Conservation (phyloP, 768 basidiomycete genomes). For the Hortiboletus flavorubellus region DNA sequence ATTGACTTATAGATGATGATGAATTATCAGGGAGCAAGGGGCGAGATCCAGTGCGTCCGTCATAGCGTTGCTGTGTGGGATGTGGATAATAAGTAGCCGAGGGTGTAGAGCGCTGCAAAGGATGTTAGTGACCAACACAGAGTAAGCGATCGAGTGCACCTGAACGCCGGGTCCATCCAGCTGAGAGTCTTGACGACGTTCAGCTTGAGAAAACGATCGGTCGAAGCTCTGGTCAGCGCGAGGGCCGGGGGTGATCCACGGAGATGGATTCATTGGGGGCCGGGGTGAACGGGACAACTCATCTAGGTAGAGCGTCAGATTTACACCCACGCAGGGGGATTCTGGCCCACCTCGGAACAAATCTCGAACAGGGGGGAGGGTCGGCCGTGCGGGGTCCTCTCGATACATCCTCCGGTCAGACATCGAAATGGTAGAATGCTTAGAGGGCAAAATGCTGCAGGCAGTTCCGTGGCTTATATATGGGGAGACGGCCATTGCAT, state of each 20-base stretch:
- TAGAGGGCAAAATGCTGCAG: slow-evolving; percentile 7
- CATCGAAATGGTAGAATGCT: slow-evolving; percentile 22
- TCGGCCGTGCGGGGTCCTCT: slow-evolving; percentile 42
- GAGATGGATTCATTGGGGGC: slow-evolving; percentile 38
- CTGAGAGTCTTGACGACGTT: slow-evolving; percentile 23
- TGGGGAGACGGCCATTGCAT: slow-evolving; percentile 21
- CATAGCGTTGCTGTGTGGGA: slow-evolving; percentile 26
- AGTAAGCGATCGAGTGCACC: slow-evolving; percentile 13
- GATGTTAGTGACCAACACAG: slow-evolving; percentile 2
- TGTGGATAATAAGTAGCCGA: slow-evolving; percentile 19
- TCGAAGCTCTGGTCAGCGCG: slow-evolving; percentile 29
- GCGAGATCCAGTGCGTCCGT: slow-evolving; percentile 21
- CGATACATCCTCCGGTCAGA: slow-evolving; percentile 26
- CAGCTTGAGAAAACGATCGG: slow-evolving; percentile 23
- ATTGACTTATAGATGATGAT: slow-evolving; percentile 19
- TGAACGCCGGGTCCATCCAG: slow-evolving; percentile 32
- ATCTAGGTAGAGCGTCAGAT: slow-evolving; percentile 30
- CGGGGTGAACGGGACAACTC: slow-evolving; percentile 45
- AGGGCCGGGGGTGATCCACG: slow-evolving; percentile 44
- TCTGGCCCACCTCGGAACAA: slow-evolving; percentile 54
- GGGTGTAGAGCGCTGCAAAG: slow-evolving; percentile 21
- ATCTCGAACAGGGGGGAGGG: slow-evolving; percentile 69
- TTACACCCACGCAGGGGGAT: not conserved
- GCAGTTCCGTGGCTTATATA: slow-evolving; percentile 23
- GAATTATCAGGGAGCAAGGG: slow-evolving; percentile 20